Percentiles rank a stretch among this genome's conserved stretches.
These are phyloP conservation scores for Discostella stelligeroides DNA, from an alignment of 108 stramenopile species.

Conservation along the genomic window DNA sequence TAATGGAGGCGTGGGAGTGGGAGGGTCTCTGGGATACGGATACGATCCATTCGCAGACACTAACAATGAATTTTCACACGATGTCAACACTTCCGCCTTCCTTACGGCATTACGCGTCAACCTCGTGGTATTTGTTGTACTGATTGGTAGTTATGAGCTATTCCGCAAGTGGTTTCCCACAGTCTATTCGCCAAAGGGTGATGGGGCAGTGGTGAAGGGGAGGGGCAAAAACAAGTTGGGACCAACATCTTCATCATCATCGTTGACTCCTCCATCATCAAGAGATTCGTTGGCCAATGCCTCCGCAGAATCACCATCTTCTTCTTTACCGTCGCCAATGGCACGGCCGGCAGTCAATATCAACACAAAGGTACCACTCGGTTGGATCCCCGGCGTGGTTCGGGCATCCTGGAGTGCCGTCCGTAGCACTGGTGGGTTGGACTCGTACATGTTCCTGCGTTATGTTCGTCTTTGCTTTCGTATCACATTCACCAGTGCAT, in stretches of 20 bases:
- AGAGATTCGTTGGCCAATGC: not conserved
- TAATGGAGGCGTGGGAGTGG: too few species aligned
- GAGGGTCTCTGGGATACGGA: slow-evolving; percentile 6
- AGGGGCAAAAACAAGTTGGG: not conserved
- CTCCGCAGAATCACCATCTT: slow-evolving; percentile 7
- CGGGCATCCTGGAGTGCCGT: slow-evolving; percentile 74
- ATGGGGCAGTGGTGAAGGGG: slow-evolving; percentile 2
- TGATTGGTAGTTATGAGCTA: slow-evolving; percentile 73
- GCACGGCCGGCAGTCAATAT: slow-evolving; percentile 31
- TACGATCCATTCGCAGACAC: slow-evolving; percentile 32
- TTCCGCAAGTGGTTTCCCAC: slow-evolving; percentile 67
- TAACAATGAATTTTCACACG: slow-evolving; percentile 29
- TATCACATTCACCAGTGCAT: slow-evolving; percentile 51
- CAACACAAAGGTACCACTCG: slow-evolving; percentile 50
- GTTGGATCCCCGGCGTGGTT: slow-evolving; percentile 73
- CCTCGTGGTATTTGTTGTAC: slow-evolving; percentile 61
- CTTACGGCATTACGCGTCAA: slow-evolving; percentile 72
- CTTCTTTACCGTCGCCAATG: not conserved
- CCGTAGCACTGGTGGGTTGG: slow-evolving; percentile 63
- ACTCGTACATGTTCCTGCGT: slow-evolving; percentile 71
- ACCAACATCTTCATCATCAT: slow-evolving; percentile 6
- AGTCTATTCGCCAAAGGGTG: slow-evolving; percentile 64
- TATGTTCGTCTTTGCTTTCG: slow-evolving; percentile 65
- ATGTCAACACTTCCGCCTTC: slow-evolving; percentile 81
- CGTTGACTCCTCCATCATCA: slow-evolving; percentile 1